Evolutionary conservation across 371 early-diverging fungal species (phyloP), one percentile per base, ranked within the genome.

Genomic region (Syncephalastrum racemosum): DNA sequence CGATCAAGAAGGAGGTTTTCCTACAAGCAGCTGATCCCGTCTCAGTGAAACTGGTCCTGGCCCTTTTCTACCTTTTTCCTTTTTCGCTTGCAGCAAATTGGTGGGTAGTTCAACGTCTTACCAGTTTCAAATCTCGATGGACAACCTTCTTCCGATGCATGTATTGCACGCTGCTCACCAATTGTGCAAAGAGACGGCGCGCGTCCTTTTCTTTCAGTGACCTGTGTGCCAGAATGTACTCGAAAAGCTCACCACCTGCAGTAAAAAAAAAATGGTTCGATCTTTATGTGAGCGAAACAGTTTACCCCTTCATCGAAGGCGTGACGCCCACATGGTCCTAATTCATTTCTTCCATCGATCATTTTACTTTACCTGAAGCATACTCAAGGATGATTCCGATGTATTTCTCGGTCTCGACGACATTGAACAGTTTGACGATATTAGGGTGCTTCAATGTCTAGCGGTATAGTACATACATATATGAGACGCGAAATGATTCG

Each of bases 1-100:
- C 82, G 80, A 75, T 95, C 95, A 48, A 95, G 74, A 47, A 96
- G 70, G 50, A 96, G 66, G 62, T 96, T 97, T 80, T 97, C 97
- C 91, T 90, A 73, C 43, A 58, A 47, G 23, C 84, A 94, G 92
- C 79, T 66, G 92, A 94, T 44, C 27, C 23, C 20, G 46, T 58
- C 22, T 54, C 10, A 90, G 41, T 36, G 36, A 43, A 8, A 69
- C 77, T 59, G 86, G 86, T 22, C 23, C 6, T 31, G 20, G 23
- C 10, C 50, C 50, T 25, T 20, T 22, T 19, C 31, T 57, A 12
- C 1, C 49, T 3, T 0, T 19, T 46, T 14, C 27, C 22, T 27
- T 31, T 36, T 36, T 47, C 40, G 40, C 25, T 56, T 10, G 36
- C 5, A 31, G 10, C 36, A 31, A 31, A 55, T 46, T 54, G 49